phyloP scores from a whole-genome alignment of 176 grass and related monocot genomes.

The Pontederia paniculata region DNA sequence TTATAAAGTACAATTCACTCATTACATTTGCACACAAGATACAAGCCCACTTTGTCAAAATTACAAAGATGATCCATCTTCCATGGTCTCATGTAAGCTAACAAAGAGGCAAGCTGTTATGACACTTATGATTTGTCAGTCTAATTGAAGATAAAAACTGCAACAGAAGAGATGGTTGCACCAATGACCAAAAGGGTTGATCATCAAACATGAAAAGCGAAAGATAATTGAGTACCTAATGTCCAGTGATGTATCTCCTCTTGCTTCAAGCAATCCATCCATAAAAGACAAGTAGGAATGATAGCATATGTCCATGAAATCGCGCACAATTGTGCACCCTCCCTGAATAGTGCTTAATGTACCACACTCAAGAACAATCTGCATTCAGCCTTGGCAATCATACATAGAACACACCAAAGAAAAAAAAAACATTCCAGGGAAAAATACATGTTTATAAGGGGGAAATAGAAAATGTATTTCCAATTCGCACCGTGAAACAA shows the following conservation, averaged over 20 bases:
- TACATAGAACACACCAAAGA: neutral
- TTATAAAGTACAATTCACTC: too few species aligned
- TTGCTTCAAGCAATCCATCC: constrained; percentile 21
- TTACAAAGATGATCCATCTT: too few species aligned
- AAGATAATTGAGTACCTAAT: constrained; percentile 7
- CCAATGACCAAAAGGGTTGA: too few species aligned
- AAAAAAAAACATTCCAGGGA: neutral
- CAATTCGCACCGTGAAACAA: constrained; percentile 11
- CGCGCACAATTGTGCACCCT: constrained; percentile 19
- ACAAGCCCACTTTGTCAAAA: too few species aligned
- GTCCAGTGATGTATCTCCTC: constrained; percentile 6
- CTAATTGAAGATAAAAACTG: too few species aligned
- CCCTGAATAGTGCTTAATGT: constrained; percentile 5
- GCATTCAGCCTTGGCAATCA: neutral
- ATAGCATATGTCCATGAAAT: constrained; percentile 22
- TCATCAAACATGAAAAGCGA: too few species aligned
- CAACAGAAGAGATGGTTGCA: too few species aligned
- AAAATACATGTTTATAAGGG: too few species aligned
- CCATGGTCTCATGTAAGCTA: too few species aligned
- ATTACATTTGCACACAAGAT: too few species aligned
- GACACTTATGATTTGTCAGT: too few species aligned
- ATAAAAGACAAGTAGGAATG: constrained; percentile 19
- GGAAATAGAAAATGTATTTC: neutral
- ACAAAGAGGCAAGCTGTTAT: too few species aligned
- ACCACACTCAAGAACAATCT: neutral